These are phyloP conservation scores for Albifimbria verrucaria DNA, from an alignment of 2,329 filamentous ascomycete species.

Conservation along the genomic window DNA sequence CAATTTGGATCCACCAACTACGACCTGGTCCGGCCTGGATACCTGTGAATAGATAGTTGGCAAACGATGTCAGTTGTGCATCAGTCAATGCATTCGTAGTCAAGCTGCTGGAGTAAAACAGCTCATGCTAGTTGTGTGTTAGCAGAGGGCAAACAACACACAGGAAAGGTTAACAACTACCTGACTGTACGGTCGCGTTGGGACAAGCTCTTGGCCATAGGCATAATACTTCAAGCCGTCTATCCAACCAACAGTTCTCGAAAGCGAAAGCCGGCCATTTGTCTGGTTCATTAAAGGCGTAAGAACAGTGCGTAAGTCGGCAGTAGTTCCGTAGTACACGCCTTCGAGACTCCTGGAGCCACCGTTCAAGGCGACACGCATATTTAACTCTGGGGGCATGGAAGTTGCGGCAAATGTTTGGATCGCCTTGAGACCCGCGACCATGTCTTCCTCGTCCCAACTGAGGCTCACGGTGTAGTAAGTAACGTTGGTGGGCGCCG, in stretches of 20 bases:
- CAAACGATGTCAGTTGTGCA: slow-evolving; percentile 16
- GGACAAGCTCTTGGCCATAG: slow-evolving; percentile 14
- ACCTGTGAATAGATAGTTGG: slow-evolving; percentile 15
- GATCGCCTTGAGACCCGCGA: slow-evolving; percentile 16
- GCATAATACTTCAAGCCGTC: slow-evolving; percentile 19
- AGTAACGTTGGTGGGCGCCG: slow-evolving; percentile 14
- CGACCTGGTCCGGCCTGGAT: slow-evolving; percentile 9
- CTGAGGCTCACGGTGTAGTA: slow-evolving; percentile 16
- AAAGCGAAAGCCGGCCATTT: slow-evolving; percentile 4
- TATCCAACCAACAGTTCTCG: slow-evolving; percentile 20
- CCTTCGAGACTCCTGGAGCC: slow-evolving; percentile 16
- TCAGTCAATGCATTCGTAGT: slow-evolving; percentile 21
- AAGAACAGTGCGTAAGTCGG: slow-evolving; percentile 10
- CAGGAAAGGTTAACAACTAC: too few relatives aligned
- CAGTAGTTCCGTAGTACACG: slow-evolving; percentile 20
- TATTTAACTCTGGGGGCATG: slow-evolving; percentile 22
- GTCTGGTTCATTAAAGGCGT: slow-evolving; percentile 17
- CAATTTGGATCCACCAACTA: slow-evolving; percentile 19
- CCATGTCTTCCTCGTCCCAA: slow-evolving; percentile 14
- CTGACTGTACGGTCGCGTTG: slow-evolving; percentile 20
- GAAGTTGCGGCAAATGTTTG: slow-evolving; percentile 20
- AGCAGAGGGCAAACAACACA: neutral
- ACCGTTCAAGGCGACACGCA: slow-evolving; percentile 16
- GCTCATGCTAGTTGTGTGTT: slow-evolving; percentile 18
- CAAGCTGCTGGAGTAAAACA: slow-evolving; percentile 26